Base-by-base conservation (phyloP, 805 yeast species). In the Isabelozyma pseudorhagii region DNA sequence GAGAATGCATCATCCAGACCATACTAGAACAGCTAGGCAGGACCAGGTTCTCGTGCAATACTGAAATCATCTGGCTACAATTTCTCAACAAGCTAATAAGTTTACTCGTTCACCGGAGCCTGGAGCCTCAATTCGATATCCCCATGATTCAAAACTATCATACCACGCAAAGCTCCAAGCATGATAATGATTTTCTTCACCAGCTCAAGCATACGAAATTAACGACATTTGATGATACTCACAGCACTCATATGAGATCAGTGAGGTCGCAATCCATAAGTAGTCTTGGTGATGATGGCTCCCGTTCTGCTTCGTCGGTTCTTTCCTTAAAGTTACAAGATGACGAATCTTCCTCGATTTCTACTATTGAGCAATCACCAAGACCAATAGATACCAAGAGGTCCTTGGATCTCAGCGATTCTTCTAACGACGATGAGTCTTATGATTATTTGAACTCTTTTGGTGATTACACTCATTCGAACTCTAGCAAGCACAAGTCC, bases 371-470 rank as follows among this genome's bases (percentile, higher is more conserved):
- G 10, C 44, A 41, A 18, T 41, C 44, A 14, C 44, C 44, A 21
- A 41, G 27, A 17, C 11, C 11, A 13, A 47, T 41, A 15, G 47
- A 17, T 13, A 46, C 13, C 8, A 46, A 8, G 18, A 44, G 18
- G 36, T 31, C 36, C 1, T 31, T 13, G 8, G 49, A 36, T 3
- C 10, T 8, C 21, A 21, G 14, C 9, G 13, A n/a, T 17, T 41
- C 44, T 9, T 41, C 44, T 21, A 27, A 15, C 27, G 51, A 48
- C 6, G 63, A 60, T 42, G 61, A 57, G 40, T 50, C 58, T 8
- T 59, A 41, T 41, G 53, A 51, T 28, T 54, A 45, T 17, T 45
- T 61, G 18, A 57, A 59, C 38, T 51, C 62, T 8, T 61, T 60
- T 38, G 40, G 14, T n/a, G 40, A 38, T 31, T 13, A 31, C 36